phyloP scores from a whole-genome alignment of 352 stramenopile species.

The Phytophthora ramorum region DNA sequence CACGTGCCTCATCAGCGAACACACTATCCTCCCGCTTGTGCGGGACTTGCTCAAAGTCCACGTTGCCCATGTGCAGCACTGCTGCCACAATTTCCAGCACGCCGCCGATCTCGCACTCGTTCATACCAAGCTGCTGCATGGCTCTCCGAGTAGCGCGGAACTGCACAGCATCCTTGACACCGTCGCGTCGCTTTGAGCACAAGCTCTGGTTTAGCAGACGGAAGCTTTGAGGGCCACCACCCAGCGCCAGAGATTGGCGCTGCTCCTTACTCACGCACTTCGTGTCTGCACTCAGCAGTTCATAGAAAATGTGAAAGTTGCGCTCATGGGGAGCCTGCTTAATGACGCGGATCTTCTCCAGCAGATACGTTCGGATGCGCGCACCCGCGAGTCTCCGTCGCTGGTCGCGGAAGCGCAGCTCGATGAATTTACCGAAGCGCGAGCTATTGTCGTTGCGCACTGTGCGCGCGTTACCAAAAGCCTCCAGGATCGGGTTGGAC shows the following conservation, averaged over 20 bases:
- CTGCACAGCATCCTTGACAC: slow-evolving; percentile 68
- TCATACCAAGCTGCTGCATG: slow-evolving; percentile 86
- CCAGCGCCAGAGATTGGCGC: slow-evolving; percentile 46
- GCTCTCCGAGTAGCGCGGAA: slow-evolving; percentile 66
- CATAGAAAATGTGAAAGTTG: slow-evolving; percentile 92
- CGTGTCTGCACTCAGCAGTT: slow-evolving; percentile 62
- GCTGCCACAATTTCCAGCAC: slow-evolving; percentile 82
- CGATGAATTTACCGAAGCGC: slow-evolving; percentile 93
- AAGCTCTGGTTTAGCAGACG: slow-evolving; percentile 75
- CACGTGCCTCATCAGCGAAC: slow-evolving; percentile 38
- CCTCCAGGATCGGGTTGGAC: slow-evolving; percentile 92
- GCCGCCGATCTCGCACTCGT: slow-evolving; percentile 55
- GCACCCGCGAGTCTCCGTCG: slow-evolving; percentile 62
- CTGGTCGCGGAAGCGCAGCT: slow-evolving; percentile 75
- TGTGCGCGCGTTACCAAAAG: slow-evolving; percentile 90
- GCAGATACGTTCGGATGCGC: slow-evolving; percentile 91
- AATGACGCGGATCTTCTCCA: slow-evolving; percentile 95
- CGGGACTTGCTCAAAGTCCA: slow-evolving; percentile 65
- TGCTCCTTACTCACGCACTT: slow-evolving; percentile 38
- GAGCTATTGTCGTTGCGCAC: slow-evolving; percentile 91
- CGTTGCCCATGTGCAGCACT: slow-evolving; percentile 90
- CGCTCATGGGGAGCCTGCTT: slow-evolving; percentile 76
- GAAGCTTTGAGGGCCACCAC: slow-evolving; percentile 47
- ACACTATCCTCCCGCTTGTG: slow-evolving; percentile 36
- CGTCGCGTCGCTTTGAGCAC: slow-evolving; percentile 72